phyloP scores from a whole-genome alignment of 306 rosid genomes.

The Alnus glutinosa region DNA sequence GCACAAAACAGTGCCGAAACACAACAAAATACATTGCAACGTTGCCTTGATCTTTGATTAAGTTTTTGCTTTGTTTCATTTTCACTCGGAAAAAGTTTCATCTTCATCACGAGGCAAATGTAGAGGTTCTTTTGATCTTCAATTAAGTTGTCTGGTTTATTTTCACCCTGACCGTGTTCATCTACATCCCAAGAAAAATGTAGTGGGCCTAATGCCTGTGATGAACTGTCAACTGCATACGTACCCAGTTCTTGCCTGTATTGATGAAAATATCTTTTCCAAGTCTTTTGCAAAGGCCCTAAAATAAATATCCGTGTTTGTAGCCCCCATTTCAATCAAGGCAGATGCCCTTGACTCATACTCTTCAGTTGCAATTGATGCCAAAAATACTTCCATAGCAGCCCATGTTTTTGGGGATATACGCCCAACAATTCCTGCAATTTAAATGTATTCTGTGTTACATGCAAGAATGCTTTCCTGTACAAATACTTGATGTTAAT shows the following conservation, averaged over 20 bases:
- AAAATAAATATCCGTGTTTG: constrained; percentile 57
- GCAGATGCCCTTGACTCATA: constrained; percentile 90
- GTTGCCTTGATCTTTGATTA: no score
- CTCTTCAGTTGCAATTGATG: constrained; percentile 82
- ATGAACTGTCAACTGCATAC: background rate
- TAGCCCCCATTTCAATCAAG: no score
- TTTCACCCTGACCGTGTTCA: no score
- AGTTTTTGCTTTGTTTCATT: no score
- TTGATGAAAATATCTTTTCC: constrained; percentile 77
- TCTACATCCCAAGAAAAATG: no score
- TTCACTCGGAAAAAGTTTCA: no score
- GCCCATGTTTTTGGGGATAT: constrained; percentile 93
- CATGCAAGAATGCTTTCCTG: constrained; percentile 4
- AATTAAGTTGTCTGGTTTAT: no score
- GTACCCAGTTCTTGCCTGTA: constrained; percentile 58
- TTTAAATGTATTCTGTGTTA: constrained; percentile 14
- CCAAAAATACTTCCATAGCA: constrained; percentile 91
- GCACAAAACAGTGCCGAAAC: no score
- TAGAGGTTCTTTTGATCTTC: no score
- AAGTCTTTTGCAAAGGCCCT: constrained; percentile 79
- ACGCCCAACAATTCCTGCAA: constrained; percentile 88
- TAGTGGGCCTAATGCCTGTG: no score
- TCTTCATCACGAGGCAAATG: no score
- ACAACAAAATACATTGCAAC: no score
- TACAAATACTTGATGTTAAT: background rate